Conservation (phyloP, 805 yeast genomes). For the Suhomyces sp. region DNA sequence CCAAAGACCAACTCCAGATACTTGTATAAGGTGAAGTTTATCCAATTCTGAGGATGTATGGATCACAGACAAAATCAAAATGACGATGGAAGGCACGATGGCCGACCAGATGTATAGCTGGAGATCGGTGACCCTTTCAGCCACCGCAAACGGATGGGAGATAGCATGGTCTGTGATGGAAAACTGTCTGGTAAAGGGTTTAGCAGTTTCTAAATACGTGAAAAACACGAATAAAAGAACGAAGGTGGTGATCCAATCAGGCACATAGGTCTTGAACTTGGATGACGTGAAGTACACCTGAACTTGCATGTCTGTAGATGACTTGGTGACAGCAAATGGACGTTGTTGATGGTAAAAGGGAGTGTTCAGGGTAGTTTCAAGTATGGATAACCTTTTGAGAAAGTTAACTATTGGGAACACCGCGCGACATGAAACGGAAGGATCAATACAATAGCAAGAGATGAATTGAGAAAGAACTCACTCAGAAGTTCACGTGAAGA, state of each 20-base stretch:
- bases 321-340: too few relatives aligned
- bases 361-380: too few relatives aligned
- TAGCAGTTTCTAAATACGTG: slow-evolving; percentile 29
- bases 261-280: slow-evolving; percentile 20
- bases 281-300: slow-evolving; percentile 11
- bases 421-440: too few relatives aligned
- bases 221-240: slow-evolving; percentile 27
- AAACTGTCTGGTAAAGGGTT: slow-evolving; percentile 38
- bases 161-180: slow-evolving; percentile 29
- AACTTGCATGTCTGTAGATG: slow-evolving; percentile 2
- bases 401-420: too few relatives aligned
- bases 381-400: too few relatives aligned
- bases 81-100: slow-evolving; percentile 23
- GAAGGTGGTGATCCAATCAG: slow-evolving; percentile 33
- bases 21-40: slow-evolving; percentile 27
- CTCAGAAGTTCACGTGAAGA: too few relatives aligned
- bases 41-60: slow-evolving; percentile 10
- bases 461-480: too few relatives aligned
- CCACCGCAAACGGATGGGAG: slow-evolving; percentile 35
- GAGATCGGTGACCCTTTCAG: slow-evolving; percentile 34
- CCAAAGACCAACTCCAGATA: slow-evolving; percentile 31
- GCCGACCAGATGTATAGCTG: slow-evolving; percentile 29
- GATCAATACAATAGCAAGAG: too few relatives aligned
- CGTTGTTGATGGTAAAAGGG: too few relatives aligned
- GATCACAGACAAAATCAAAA: slow-evolving; percentile 16